phyloP scores from a whole-genome alignment of 2,329 filamentous ascomycete genomes.

The Stenocarpella maydis region DNA sequence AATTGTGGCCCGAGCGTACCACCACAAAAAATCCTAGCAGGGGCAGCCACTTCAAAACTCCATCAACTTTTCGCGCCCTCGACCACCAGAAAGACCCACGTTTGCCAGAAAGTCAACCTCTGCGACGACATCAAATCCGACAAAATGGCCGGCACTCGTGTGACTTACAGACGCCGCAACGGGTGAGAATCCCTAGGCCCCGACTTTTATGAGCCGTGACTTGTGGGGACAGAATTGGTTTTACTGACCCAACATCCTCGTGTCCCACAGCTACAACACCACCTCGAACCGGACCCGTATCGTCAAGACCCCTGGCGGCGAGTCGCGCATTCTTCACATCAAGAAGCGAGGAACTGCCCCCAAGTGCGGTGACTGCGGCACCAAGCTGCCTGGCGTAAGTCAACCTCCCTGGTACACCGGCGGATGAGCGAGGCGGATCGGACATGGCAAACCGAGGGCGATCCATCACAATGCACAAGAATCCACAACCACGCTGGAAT shows the following conservation, averaged over 20 bases:
- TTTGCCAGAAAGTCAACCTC: slow-evolving; percentile 34
- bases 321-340: slow-evolving; percentile 96
- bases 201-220: slow-evolving; percentile 32
- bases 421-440: slow-evolving; percentile 4
- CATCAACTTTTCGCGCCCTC: slow-evolving; percentile 23
- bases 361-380: slow-evolving; percentile 99
- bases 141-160: slow-evolving; percentile 67
- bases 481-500: not conserved
- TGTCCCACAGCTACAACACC: slow-evolving; percentile 87
- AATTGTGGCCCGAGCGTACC: not conserved
- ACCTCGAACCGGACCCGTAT: slow-evolving; percentile 95
- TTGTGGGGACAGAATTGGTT: slow-evolving; percentile 2
- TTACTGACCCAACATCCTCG: slow-evolving; percentile 38
- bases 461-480: slow-evolving; percentile 1
- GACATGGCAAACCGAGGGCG: slow-evolving; percentile 12
- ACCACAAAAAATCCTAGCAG: slow-evolving; percentile 31
- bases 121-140: slow-evolving; percentile 45
- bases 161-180: slow-evolving; percentile 80
- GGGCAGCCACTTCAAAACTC: slow-evolving; percentile 29
- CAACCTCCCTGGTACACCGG: slow-evolving; percentile 36
- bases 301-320: slow-evolving; percentile 95
- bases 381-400: slow-evolving; percentile 98
- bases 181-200: slow-evolving; percentile 64
- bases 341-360: slow-evolving; percentile 99
- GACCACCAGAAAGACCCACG: slow-evolving; percentile 34